Conservation (phyloP, 2,329 filamentous ascomycete species). For the Colletotrichum tabaci region DNA sequence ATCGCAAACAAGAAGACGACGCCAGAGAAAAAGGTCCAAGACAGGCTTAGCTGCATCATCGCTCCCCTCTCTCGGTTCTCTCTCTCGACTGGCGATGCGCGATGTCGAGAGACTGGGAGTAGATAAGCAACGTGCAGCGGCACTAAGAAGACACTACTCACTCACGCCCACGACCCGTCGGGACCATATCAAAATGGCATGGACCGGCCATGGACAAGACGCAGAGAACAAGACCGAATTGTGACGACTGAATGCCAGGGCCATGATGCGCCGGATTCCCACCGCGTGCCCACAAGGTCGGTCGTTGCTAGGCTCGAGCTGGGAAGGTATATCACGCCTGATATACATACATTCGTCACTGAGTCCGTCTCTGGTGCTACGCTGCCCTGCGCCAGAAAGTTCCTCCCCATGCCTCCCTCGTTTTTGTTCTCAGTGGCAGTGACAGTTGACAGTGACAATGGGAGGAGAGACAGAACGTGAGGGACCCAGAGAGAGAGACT, state of each 20-base stretch:
- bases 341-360: slow-evolving; percentile 18
- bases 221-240: slow-evolving; percentile 21
- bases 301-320: not conserved
- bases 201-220: not conserved
- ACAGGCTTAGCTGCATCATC: not conserved
- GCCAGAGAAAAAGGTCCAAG: not conserved
- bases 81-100: not conserved
- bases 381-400: not conserved
- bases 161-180: not conserved
- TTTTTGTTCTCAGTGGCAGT: not conserved
- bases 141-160: not conserved
- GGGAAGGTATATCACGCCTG: slow-evolving; percentile 2
- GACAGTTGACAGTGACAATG: not conserved
- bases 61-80: no score
- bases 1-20: not conserved
- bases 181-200: slow-evolving; percentile 8
- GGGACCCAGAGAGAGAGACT: not conserved
- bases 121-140: slow-evolving; percentile 6
- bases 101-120: not conserved
- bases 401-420: not conserved
- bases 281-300: not conserved
- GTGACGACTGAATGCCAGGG: slow-evolving; percentile 23
- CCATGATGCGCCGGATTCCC: not conserved
- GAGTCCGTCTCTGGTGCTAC: slow-evolving; percentile 6
- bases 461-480: slow-evolving; percentile 7